Evolutionary conservation across 192 early-diverging fungal species (phyloP), one percentile per base, ranked within the genome.

Genomic region (Mortierella hygrophila): DNA sequence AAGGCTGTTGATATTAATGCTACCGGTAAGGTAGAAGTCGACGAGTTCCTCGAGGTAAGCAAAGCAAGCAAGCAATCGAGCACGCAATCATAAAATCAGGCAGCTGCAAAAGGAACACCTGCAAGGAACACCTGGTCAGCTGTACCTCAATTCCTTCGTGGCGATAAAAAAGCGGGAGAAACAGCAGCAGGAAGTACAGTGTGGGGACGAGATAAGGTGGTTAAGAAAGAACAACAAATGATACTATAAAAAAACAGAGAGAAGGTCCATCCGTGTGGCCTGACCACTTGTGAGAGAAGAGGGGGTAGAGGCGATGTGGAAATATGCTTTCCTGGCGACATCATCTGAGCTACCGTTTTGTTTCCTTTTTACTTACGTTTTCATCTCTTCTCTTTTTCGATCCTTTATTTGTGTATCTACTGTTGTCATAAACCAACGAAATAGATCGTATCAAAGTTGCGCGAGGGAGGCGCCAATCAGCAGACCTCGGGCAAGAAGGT

Each of bases 21-120:
- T 18, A 91, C 93, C 13, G 93, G 93, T 54, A 92, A 93, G 82
- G 92, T 95, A 68, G 95, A 95, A 80, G 88, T 94, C 18, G 95
- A 96, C 81, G 95, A 96, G 80, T 95, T 95, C 89, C 90, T 95
- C 29, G 95, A 95, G 88, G 94, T 93, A 91, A 89, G 84, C 26
- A 57, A 42, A 35, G 4, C 40, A 49, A 20, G 44, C 44, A 38
- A 40, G n/a, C 41, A 18, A 29, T 3, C 55, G 54, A 32, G 44
- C 72, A 74, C 72, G 8, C n/a, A 4, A 3, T 42, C 29, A 40
- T 72, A 29, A 29, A 65, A 35, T 29, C 29, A 32, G 60, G 60
- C 60, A 3, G n/a, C 57, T 26, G n/a, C 9, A 65, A 65, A 13
- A 26, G 55, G 55, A 57, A 26, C 55, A 57, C n/a, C 55, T 26